These are phyloP conservation scores for Chalciporus piperatus DNA, from an alignment of 768 basidiomycete species.

Conservation along the genomic window DNA sequence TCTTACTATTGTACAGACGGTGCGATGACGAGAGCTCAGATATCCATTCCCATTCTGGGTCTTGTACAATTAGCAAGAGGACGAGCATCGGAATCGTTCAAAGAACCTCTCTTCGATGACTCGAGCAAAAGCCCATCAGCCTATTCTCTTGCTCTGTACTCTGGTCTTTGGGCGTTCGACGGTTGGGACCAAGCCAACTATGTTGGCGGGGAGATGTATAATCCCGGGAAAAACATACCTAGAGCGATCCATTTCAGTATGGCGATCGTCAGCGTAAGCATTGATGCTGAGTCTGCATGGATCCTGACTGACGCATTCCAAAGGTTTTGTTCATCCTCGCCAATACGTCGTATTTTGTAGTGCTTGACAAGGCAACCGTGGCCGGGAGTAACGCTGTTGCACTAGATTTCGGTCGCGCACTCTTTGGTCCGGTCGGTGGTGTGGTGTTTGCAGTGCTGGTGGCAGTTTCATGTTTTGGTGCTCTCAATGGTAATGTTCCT, in stretches of 20 bases:
- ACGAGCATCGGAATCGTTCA: slow-evolving; percentile 64
- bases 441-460: slow-evolving; percentile 87
- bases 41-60: slow-evolving; percentile 75
- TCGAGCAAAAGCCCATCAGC: slow-evolving; percentile 77
- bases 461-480: slow-evolving; percentile 92
- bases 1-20: neutral
- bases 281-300: neutral
- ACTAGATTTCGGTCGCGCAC: slow-evolving; percentile 84
- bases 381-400: slow-evolving; percentile 84
- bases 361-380: slow-evolving; percentile 78
- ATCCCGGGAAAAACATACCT: slow-evolving; percentile 84
- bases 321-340: slow-evolving; percentile 76
- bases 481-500: slow-evolving; percentile 69
- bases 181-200: slow-evolving; percentile 96
- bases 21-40: slow-evolving; percentile 33
- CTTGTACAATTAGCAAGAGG: slow-evolving; percentile 74
- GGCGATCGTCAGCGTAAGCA: slow-evolving; percentile 68
- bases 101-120: slow-evolving; percentile 63
- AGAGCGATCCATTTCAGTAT: slow-evolving; percentile 89
- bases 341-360: slow-evolving; percentile 90
- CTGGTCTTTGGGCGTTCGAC: slow-evolving; percentile 93
- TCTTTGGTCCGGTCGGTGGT: slow-evolving; percentile 87
- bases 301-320: neutral
- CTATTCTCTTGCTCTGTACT: slow-evolving; percentile 93
- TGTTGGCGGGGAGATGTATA: slow-evolving; percentile 84